Conservation (phyloP, 2,329 filamentous ascomycete species). For the Stemphylium lycopersici region DNA sequence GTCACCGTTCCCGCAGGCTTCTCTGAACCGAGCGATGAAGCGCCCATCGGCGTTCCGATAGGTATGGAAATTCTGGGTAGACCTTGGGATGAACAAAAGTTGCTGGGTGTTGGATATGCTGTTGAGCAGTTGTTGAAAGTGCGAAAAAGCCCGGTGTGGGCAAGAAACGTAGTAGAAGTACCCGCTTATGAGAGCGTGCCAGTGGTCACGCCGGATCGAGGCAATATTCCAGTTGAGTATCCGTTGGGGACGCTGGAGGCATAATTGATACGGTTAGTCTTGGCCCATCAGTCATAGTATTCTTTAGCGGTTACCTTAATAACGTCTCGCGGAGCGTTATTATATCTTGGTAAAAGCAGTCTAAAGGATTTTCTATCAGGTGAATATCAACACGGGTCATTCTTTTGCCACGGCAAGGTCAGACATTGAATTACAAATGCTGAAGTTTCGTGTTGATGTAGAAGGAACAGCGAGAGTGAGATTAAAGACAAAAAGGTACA, state of each 20-base stretch:
- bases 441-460: too few species aligned
- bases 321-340: too few species aligned
- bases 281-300: too few species aligned
- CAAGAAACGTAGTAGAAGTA: slow-evolving; percentile 48
- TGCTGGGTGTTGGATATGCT: slow-evolving; percentile 61
- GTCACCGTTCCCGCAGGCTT: slow-evolving; percentile 63
- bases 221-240: slow-evolving; percentile 55
- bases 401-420: too few species aligned
- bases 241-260: slow-evolving; percentile 53
- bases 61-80: slow-evolving; percentile 68
- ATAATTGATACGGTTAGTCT: not conserved
- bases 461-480: too few species aligned
- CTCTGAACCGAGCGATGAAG: slow-evolving; percentile 55
- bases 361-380: too few species aligned
- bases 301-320: too few species aligned
- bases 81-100: slow-evolving; percentile 61
- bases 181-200: slow-evolving; percentile 54
- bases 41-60: slow-evolving; percentile 65
- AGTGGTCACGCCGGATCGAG: slow-evolving; percentile 50
- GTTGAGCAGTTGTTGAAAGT: slow-evolving; percentile 57
- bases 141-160: slow-evolving; percentile 57
- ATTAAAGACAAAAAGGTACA: too few species aligned
- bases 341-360: too few species aligned
- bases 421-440: too few species aligned
- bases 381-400: too few species aligned